Evolutionary conservation across 768 basidiomycete genomes (phyloP).

Genomic region (Naganishia friedmannii): DNA sequence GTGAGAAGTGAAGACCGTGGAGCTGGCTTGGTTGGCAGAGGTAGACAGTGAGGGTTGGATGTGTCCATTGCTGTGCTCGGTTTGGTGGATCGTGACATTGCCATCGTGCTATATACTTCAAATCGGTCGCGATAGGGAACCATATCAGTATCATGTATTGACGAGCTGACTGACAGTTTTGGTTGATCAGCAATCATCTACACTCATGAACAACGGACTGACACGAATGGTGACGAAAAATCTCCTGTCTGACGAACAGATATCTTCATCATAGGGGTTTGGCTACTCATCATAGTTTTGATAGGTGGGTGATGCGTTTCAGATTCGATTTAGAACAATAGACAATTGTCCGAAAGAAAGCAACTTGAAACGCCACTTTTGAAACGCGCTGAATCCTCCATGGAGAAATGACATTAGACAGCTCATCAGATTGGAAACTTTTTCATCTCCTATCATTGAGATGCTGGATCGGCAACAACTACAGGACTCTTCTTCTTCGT

Average conservation of each 20-base stretch:
- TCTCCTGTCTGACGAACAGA: not conserved
- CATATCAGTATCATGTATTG: not conserved
- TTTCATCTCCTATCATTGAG: not conserved
- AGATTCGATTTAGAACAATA: not conserved
- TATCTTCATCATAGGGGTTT: not conserved
- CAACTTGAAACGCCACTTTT: not conserved
- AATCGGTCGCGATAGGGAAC: not conserved
- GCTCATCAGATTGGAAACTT: not conserved
- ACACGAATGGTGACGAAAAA: not conserved
- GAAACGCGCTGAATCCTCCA: not conserved
- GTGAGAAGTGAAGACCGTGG: too few relatives aligned
- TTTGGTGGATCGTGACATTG: not conserved
- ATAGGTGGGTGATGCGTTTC: slow-evolving; percentile 7
- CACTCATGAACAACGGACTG: not conserved
- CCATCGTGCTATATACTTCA: not conserved
- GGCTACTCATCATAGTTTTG: not conserved
- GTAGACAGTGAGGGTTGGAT: too few relatives aligned
- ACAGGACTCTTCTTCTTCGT: too few relatives aligned
- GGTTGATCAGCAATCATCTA: not conserved
- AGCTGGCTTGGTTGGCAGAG: too few relatives aligned
- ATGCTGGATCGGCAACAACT: not conserved
- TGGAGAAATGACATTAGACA: not conserved
- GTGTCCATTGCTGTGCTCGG: too few relatives aligned
- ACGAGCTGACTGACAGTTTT: slow-evolving; percentile 1
- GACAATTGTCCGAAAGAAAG: not conserved